phyloP scores from a whole-genome alignment of 192 early-diverging fungal genomes.

The Backusella sp. region DNA sequence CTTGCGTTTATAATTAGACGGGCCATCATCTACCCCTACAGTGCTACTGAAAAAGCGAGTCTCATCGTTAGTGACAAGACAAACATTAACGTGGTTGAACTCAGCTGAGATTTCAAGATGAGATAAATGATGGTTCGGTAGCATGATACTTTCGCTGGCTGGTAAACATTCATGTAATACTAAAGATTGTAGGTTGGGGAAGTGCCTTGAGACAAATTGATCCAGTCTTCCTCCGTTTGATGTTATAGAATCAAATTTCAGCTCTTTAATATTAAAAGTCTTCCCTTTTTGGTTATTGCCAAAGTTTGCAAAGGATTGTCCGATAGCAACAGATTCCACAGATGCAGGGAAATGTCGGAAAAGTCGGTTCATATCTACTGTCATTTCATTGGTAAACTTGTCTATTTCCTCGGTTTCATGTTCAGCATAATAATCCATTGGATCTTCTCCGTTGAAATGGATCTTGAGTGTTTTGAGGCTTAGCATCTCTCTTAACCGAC shows the following conservation, averaged over 20 bases:
- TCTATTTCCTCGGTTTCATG: not conserved
- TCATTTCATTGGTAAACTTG: not conserved
- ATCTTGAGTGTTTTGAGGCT: not conserved
- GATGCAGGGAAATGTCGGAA: not conserved
- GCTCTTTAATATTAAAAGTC: not conserved
- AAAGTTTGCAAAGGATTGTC: not conserved
- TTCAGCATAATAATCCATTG: not conserved
- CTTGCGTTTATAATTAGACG: not conserved
- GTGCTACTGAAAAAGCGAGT: not conserved
- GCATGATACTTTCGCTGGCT: not conserved
- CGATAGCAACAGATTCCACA: not conserved
- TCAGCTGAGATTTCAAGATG: not conserved
- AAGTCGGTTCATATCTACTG: not conserved
- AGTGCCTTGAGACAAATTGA: not conserved
- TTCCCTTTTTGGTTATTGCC: not conserved
- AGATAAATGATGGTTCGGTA: not conserved
- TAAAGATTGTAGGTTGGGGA: not conserved
- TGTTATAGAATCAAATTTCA: not conserved
- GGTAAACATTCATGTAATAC: not conserved
- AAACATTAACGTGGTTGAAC: not conserved
- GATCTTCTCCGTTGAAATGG: not conserved
- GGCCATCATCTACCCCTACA: not conserved
- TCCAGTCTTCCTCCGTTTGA: not conserved
- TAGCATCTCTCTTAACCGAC: not conserved
- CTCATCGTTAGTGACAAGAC: not conserved